A percentile compares a stretch with the other conserved stretches of the same genome.
Evolutionary conservation across 2,329 filamentous ascomycete species (phyloP).

Genomic region (Pseudogymnoascus sp.): DNA sequence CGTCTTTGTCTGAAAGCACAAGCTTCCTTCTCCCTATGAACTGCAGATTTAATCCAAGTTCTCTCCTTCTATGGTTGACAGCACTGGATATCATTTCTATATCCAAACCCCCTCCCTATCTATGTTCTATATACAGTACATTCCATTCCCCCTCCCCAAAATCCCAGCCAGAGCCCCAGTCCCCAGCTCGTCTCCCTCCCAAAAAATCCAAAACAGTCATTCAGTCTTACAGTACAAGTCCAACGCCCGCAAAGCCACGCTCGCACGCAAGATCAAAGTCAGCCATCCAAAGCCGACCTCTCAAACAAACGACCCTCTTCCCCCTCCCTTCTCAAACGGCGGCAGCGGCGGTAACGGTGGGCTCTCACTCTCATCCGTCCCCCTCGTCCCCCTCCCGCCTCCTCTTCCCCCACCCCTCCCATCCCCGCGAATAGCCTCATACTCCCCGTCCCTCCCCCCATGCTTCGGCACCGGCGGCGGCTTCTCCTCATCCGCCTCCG

Average conservation of each 20-base stretch:
- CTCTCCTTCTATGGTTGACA: too few relatives aligned
- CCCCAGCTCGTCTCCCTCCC: not conserved
- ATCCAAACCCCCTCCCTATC: not conserved
- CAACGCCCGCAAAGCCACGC: not conserved
- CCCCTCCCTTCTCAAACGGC: constrained; percentile 11
- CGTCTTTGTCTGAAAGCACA: too few relatives aligned
- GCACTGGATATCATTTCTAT: not conserved
- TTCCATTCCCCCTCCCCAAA: not conserved
- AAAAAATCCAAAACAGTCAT: not conserved
- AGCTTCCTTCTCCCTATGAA: too few relatives aligned
- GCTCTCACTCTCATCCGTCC: constrained; percentile 8
- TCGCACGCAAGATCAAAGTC: not conserved
- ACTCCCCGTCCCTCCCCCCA: not conserved
- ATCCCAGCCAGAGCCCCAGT: not conserved
- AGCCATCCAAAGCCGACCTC: not conserved
- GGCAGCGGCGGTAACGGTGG: constrained; percentile 9
- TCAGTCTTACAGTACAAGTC: not conserved
- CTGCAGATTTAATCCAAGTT: too few relatives aligned
- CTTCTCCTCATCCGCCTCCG: constrained; percentile 6
- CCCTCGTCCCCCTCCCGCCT: constrained; percentile 16
- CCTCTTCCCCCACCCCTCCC: constrained; percentile 9
- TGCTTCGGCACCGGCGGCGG: not conserved
- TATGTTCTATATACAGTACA: not conserved
- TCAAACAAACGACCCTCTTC: constrained; percentile 8
- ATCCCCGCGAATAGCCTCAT: not conserved